Percentiles rank a stretch among this genome's conserved stretches.
phyloP scores from a whole-genome alignment of 2,329 filamentous ascomycete species.

The Metarhizium humberi region DNA sequence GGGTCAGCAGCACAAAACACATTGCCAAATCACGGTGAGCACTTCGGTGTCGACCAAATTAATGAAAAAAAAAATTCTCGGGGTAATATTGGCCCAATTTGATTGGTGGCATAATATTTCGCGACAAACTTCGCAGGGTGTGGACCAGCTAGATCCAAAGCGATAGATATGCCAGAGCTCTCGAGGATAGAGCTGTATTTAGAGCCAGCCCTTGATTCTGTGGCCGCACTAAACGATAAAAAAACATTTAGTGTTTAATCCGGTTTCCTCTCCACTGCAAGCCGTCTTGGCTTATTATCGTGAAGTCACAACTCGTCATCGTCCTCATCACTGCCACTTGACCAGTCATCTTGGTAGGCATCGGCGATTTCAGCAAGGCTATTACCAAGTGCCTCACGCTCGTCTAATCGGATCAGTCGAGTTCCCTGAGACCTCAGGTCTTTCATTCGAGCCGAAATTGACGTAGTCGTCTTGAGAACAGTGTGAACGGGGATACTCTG shows the following conservation, averaged over 20 bases:
- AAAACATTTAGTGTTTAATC: not conserved
- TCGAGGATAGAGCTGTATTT: not conserved
- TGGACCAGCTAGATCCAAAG: not conserved
- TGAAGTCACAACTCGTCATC: conserved; percentile 44
- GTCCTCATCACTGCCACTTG: conserved; percentile 62
- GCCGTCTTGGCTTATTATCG: not conserved
- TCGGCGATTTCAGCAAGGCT: conserved; percentile 75
- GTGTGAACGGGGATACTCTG: conserved; percentile 35
- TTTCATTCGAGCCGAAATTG: conserved; percentile 61
- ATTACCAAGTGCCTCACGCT: conserved; percentile 76
- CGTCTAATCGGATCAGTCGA: conserved; percentile 59
- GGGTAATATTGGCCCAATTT: not conserved
- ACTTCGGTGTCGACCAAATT: not conserved
- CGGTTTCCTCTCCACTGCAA: not conserved
- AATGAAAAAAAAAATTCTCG: not conserved
- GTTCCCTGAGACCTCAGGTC: conserved; percentile 53
- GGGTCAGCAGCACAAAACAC: not conserved
- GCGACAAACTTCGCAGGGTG: not conserved
- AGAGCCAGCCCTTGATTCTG: not conserved
- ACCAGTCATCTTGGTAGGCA: conserved; percentile 83
- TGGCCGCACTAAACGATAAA: not conserved
- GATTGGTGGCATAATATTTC: not conserved
- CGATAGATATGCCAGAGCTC: not conserved
- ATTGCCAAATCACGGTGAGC: not conserved
- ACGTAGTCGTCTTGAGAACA: conserved; percentile 64